Evolutionary conservation across 768 basidiomycete species (phyloP).

Genomic region (Suillus tomentosus): DNA sequence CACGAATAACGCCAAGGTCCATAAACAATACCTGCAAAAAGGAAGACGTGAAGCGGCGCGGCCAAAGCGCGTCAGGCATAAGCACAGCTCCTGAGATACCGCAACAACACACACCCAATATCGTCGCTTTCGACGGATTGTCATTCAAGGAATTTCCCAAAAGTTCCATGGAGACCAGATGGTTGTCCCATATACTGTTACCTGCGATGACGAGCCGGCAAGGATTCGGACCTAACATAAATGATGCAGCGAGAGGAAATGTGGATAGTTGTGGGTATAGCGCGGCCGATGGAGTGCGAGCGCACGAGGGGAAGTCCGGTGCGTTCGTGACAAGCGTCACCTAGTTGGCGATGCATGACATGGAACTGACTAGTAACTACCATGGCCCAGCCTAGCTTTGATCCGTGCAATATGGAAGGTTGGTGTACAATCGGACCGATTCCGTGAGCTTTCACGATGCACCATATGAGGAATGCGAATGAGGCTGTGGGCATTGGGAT

Average conservation of each 20-base stretch:
- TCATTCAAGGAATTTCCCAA: conserved; percentile 69
- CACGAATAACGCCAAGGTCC: conserved; percentile 73
- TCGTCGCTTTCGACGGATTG: conserved; percentile 59
- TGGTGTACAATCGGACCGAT: conserved; percentile 75
- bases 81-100: conserved; percentile 2
- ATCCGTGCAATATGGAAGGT: conserved; percentile 62
- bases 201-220: conserved; percentile 76
- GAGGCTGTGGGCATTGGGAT: conserved; percentile 70
- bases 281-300: conserved; percentile 56
- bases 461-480: conserved; percentile 75
- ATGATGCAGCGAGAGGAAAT: conserved; percentile 69
- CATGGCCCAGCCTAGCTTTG: conserved; percentile 77
- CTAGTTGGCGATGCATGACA: conserved; percentile 84
- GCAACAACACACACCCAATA: conserved; percentile 54
- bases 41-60: neutral
- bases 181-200: conserved; percentile 68
- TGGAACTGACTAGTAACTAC: conserved; percentile 52
- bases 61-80: conserved; percentile 16
- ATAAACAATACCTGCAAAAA: conserved; percentile 63
- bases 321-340: conserved; percentile 76
- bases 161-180: conserved; percentile 78
- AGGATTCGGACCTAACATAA: conserved; percentile 83
- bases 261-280: conserved; percentile 70
- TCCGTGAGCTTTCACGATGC: conserved; percentile 74
- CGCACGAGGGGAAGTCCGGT: conserved; percentile 73